phyloP scores from a whole-genome alignment of 345 rosid genomes.

The Citrus medica region DNA sequence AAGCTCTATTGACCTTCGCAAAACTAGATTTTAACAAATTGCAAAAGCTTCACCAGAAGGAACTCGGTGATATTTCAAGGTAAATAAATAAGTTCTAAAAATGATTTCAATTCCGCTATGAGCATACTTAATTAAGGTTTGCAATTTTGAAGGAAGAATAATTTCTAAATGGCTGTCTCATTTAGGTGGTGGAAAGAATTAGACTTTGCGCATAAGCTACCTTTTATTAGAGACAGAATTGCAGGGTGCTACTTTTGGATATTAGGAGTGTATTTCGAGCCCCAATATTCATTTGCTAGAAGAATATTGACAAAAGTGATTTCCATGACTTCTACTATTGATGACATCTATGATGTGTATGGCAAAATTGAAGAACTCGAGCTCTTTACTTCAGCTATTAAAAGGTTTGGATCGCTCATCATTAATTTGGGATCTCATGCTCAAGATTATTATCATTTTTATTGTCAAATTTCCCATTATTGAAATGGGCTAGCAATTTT shows the following conservation, averaged over 20 bases:
- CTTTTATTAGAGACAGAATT: slow-evolving; percentile 32
- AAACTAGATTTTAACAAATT: slow-evolving; percentile 33
- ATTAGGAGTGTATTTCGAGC: too few relatives aligned
- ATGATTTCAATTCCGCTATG: not conserved
- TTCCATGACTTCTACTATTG: too few relatives aligned
- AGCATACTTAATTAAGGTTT: too few relatives aligned
- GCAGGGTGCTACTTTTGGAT: too few relatives aligned
- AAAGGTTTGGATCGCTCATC: slow-evolving; percentile 11
- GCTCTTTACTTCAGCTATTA: slow-evolving; percentile 17
- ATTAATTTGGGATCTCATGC: slow-evolving; percentile 24
- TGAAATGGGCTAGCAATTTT: not conserved
- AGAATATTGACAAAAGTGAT: too few relatives aligned
- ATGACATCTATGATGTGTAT: slow-evolving; percentile 6
- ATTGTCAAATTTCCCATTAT: not conserved
- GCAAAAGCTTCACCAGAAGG: slow-evolving; percentile 33
- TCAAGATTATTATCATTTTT: slow-evolving; percentile 7
- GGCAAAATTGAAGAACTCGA: slow-evolving; percentile 28
- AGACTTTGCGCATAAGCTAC: slow-evolving; percentile 20
- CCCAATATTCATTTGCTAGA: too few relatives aligned
- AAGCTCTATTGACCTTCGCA: slow-evolving; percentile 14
- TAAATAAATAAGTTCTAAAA: slow-evolving; percentile 2
- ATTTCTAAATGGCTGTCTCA: not conserved
- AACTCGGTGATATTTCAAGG: slow-evolving; percentile 20
- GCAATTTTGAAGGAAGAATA: not conserved
- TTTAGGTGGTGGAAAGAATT: slow-evolving; percentile 41